Evolutionary conservation across 2,329 filamentous ascomycete species (phyloP).

Genomic region (Venturia oleaginea): DNA sequence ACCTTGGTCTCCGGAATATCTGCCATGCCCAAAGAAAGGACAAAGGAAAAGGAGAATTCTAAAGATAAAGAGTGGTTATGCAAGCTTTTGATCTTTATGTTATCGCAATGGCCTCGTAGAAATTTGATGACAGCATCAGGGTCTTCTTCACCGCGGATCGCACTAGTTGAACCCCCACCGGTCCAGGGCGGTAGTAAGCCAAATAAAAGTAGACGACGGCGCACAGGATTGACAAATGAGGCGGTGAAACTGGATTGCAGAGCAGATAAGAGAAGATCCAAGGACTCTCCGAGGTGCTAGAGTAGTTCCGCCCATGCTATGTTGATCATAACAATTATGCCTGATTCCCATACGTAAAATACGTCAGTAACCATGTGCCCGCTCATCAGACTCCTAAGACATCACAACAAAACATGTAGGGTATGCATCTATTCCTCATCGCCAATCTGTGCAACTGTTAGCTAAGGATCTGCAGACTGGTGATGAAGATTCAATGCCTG

Average conservation of each 20-base stretch:
- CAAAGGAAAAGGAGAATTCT: background rate
- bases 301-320: background rate
- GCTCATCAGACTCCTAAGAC: slow-evolving; percentile 4
- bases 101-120: background rate
- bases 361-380: background rate
- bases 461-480: background rate
- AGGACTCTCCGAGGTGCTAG: background rate
- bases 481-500: background rate
- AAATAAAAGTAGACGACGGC: background rate
- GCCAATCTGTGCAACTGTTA: slow-evolving; percentile 48
- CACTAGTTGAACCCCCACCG: too few species aligned
- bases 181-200: background rate
- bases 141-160: background rate
- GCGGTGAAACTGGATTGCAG: slow-evolving; percentile 1
- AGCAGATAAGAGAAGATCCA: background rate
- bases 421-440: slow-evolving; percentile 42
- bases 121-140: slow-evolving; percentile 2
- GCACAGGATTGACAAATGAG: slow-evolving; percentile 1
- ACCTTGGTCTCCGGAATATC: slow-evolving; percentile 56
- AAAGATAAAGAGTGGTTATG: background rate
- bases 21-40: background rate
- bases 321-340: background rate
- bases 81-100: background rate
- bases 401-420: slow-evolving; percentile 9
- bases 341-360: background rate